phyloP scores from a whole-genome alignment of 805 yeast species.

The Metschnikowia koreensis region DNA sequence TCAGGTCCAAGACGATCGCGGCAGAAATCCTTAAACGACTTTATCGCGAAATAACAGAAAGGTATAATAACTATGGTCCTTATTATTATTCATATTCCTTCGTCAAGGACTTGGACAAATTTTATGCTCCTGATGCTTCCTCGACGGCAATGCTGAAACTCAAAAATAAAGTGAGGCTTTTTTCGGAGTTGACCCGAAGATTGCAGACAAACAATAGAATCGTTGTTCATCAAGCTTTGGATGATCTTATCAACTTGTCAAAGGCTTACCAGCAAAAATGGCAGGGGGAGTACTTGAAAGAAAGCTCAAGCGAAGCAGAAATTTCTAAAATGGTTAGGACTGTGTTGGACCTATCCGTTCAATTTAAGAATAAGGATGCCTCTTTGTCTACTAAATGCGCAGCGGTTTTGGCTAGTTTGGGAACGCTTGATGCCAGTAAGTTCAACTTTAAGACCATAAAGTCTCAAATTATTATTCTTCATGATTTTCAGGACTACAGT shows the following conservation, averaged over 20 bases:
- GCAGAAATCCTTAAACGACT: conserved; percentile 46
- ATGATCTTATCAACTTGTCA: conserved; percentile 57
- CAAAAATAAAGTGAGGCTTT: conserved; percentile 33
- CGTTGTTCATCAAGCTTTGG: conserved; percentile 70
- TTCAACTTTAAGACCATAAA: conserved; percentile 45
- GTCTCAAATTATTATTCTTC: conserved; percentile 48
- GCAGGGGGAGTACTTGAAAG: conserved; percentile 42
- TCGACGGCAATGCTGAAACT: conserved; percentile 31
- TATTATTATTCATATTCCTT: conserved; percentile 55
- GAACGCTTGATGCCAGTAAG: conserved; percentile 67
- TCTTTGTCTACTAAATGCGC: conserved; percentile 61
- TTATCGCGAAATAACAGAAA: conserved; percentile 30
- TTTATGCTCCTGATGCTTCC: conserved; percentile 21
- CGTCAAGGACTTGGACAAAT: conserved; percentile 22
- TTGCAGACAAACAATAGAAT: conserved; percentile 61
- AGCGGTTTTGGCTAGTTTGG: conserved; percentile 69
- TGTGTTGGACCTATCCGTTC: conserved; percentile 54
- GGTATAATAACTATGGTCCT: conserved; percentile 44
- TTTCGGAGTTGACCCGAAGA: conserved; percentile 54
- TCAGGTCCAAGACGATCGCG: conserved; percentile 50
- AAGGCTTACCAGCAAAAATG: conserved; percentile 49
- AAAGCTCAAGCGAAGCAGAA: conserved; percentile 24
- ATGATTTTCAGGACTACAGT: conserved; percentile 57
- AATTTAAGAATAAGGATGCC: conserved; percentile 47
- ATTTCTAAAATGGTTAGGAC: conserved; percentile 51